Percentiles rank a stretch among this genome's conserved stretches.
These are phyloP conservation scores for Neurospora sp. DNA, from an alignment of 495 filamentous ascomycete species.

Conservation along the genomic window DNA sequence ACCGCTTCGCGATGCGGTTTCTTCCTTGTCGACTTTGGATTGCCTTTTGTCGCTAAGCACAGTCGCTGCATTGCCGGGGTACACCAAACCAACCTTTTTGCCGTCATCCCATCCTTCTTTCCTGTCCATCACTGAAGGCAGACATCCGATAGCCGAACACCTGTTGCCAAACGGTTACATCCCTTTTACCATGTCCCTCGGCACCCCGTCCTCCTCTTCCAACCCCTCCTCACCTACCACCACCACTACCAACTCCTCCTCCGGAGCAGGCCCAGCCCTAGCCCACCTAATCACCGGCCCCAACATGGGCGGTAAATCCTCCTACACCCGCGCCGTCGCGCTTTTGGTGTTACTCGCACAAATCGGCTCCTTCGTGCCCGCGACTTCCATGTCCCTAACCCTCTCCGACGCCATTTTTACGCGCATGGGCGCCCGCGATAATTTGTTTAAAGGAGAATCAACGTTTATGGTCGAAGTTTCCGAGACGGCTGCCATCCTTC, in stretches of 20 bases:
- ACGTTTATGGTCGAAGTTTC: slow-evolving; percentile 98
- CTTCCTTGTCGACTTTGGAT: slow-evolving; percentile 79
- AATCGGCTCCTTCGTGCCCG: slow-evolving; percentile 89
- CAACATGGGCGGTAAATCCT: slow-evolving; percentile 98
- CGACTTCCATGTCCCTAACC: slow-evolving; percentile 59
- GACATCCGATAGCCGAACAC: slow-evolving; percentile 96
- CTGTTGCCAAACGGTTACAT: slow-evolving; percentile 82
- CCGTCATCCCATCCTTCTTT: slow-evolving; percentile 47
- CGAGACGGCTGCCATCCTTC: slow-evolving; percentile 84
- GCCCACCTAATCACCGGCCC: slow-evolving; percentile 89
- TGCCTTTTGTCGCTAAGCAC: slow-evolving; percentile 79
- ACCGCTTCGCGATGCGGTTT: slow-evolving; percentile 75
- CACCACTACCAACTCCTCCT: too few relatives aligned
- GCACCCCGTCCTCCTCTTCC: slow-evolving; percentile 32
- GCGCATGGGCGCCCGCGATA: slow-evolving; percentile 94
- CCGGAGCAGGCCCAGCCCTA: slow-evolving; percentile 22
- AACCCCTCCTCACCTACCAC: neutral
- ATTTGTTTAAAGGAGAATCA: slow-evolving; percentile 87
- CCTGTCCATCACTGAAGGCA: slow-evolving; percentile 64
- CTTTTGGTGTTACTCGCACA: slow-evolving; percentile 91
- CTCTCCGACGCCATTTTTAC: slow-evolving; percentile 89
- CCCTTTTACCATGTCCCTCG: slow-evolving; percentile 73
- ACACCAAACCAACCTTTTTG: slow-evolving; percentile 73
- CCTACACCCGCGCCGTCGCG: slow-evolving; percentile 85
- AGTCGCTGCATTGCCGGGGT: slow-evolving; percentile 78